Evolutionary conservation across 75 land plant species (phyloP).

Genomic region (Selaginella tamariscina): DNA sequence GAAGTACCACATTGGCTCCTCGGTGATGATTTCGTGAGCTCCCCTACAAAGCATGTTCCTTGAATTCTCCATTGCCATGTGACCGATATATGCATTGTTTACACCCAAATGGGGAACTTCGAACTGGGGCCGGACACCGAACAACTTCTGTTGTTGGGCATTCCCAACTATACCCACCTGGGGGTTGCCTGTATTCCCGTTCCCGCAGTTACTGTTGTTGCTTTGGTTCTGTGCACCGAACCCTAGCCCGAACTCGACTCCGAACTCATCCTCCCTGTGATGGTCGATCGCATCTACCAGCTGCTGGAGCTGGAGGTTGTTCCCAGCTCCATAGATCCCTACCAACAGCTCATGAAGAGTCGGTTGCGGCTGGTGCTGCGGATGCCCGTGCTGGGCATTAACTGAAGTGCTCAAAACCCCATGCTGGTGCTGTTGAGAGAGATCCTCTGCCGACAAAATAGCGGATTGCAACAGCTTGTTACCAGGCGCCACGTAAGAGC

Average conservation of each 20-base stretch:
- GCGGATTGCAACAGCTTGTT: constrained; percentile 20
- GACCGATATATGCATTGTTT: constrained; percentile 15
- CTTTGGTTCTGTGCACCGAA: neutral
- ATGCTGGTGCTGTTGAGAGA: neutral
- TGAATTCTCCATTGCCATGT: constrained; percentile 24
- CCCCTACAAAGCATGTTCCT: constrained; percentile 14
- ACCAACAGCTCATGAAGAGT: neutral
- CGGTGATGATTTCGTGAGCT: constrained; percentile 16
- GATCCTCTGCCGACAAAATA: constrained; percentile 3
- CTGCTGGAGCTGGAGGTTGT: constrained; percentile 4
- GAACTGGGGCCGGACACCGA: neutral
- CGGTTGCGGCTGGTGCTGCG: too few species aligned
- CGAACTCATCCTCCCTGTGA: neutral
- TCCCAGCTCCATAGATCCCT: neutral
- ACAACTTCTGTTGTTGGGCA: neutral
- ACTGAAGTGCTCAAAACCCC: neutral
- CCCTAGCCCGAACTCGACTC: neutral
- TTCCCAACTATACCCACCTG: too few species aligned
- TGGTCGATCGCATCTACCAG: neutral
- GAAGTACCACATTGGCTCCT: constrained; percentile 33
- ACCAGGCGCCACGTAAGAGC: neutral
- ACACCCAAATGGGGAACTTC: constrained; percentile 1
- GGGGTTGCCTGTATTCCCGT: neutral
- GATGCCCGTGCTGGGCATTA: neutral
- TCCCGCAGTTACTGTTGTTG: neutral